Conservation (phyloP, 768 basidiomycete genomes). For the Rhizopogon vesiculosus region DNA sequence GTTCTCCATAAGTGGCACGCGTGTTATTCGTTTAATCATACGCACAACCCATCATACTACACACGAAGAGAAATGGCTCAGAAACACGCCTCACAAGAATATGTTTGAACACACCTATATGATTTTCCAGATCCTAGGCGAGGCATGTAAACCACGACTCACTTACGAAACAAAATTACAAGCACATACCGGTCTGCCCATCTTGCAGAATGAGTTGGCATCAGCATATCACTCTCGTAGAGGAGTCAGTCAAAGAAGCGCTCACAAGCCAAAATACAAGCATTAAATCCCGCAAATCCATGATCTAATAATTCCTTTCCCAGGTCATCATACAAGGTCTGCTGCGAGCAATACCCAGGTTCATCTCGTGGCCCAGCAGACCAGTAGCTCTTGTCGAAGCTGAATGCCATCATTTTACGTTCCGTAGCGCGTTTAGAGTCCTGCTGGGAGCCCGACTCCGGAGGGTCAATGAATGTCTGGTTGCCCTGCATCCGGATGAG, state of each 20-base stretch:
- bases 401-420: constrained; percentile 85
- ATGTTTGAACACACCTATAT: constrained; percentile 59
- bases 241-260: constrained; percentile 19
- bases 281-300: constrained; percentile 94
- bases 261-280: constrained; percentile 98
- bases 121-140: constrained; percentile 82
- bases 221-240: not conserved
- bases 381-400: constrained; percentile 98
- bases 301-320: constrained; percentile 94
- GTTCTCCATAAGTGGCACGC: constrained; percentile 4
- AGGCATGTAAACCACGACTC: constrained; percentile 4
- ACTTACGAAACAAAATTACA: not conserved
- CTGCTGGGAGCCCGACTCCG: constrained; percentile 65
- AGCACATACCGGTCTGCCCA: constrained; percentile 79
- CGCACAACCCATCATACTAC: constrained; percentile 94
- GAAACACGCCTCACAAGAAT: not conserved
- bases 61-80: not conserved
- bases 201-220: constrained; percentile 25
- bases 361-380: constrained; percentile 89
- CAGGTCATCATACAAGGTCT: constrained; percentile 91
- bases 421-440: constrained; percentile 82
- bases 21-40: constrained; percentile 17
- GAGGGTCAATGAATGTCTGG: constrained; percentile 89
- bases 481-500: constrained; percentile 95
- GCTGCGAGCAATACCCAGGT: constrained; percentile 87